Conservation (phyloP, 2,329 filamentous ascomycete species). For the Diaporthe citrichinensis region DNA sequence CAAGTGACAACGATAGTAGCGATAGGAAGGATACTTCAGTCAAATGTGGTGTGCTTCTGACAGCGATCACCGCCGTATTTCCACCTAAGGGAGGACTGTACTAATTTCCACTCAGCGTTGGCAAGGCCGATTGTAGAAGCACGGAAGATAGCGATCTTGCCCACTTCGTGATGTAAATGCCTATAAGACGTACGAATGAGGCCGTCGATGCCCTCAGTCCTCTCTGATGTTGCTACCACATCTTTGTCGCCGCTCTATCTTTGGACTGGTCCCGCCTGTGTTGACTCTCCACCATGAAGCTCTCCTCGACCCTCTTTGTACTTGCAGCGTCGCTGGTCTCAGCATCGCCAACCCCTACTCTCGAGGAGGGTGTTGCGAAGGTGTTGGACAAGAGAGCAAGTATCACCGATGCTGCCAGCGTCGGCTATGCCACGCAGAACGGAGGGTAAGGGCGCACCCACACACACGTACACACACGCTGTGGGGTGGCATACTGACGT, state of each 20-base stretch:
- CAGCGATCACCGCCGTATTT: not conserved
- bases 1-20: not conserved
- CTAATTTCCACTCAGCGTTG: not conserved
- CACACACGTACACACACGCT: not conserved
- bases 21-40: not conserved
- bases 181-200: not conserved
- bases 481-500: not conserved
- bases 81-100: conserved; percentile 5
- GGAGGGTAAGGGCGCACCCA: conserved; percentile 50
- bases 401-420: conserved; percentile 46
- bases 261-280: not conserved
- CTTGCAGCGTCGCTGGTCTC: conserved; percentile 21
- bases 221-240: not conserved
- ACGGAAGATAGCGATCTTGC: not conserved
- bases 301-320: not conserved
- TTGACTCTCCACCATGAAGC: not conserved
- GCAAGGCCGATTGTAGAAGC: conserved; percentile 10
- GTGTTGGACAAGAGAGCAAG: conserved; percentile 42
- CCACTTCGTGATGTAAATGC: not conserved
- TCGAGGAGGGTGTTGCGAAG: conserved; percentile 31
- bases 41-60: conserved; percentile 14
- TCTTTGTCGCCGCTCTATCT: too few species aligned
- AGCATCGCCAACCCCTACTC: conserved; percentile 41
- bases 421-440: conserved; percentile 63
- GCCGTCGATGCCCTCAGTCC: not conserved